Conservation (phyloP, 2,329 filamentous ascomycete species). For the Cladosporium cucumerinum region DNA sequence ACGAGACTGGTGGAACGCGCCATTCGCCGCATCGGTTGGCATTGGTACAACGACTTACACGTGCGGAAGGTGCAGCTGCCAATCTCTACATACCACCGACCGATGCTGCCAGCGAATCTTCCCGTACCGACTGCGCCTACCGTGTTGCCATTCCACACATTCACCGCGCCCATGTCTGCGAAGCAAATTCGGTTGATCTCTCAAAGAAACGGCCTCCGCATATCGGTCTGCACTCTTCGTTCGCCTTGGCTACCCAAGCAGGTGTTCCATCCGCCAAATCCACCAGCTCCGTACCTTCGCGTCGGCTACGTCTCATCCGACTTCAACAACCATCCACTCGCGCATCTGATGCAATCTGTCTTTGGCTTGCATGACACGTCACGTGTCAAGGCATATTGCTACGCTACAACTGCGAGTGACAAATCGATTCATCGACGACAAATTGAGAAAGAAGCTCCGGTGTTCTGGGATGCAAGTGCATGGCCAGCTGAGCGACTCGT, state of each 20-base stretch:
- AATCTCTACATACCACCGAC: conserved; percentile 63
- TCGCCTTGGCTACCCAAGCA: conserved; percentile 79
- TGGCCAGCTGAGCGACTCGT: conserved; percentile 85
- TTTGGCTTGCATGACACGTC: conserved; percentile 80
- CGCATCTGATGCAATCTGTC: conserved; percentile 97
- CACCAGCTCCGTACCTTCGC: conserved; percentile 78
- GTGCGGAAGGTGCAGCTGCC: conserved; percentile 57
- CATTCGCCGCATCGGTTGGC: conserved; percentile 71
- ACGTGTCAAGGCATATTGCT: conserved; percentile 83
- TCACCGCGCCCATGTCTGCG: conserved; percentile 88
- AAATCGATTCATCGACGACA: conserved; percentile 84
- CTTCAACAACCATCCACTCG: conserved; percentile 97
- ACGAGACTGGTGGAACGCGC: conserved; percentile 81
- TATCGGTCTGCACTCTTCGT: conserved; percentile 83
- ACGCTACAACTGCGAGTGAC: conserved; percentile 90
- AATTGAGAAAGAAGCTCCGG: conserved; percentile 87
- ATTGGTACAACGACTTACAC: conserved; percentile 84
- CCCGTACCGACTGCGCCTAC: conserved; percentile 85
- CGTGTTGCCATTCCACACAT: conserved; percentile 94
- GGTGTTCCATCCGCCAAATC: conserved; percentile 80
- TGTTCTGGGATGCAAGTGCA: conserved; percentile 81
- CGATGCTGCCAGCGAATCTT: conserved; percentile 68
- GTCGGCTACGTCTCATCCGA: conserved; percentile 97
- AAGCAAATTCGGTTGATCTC: conserved; percentile 92
- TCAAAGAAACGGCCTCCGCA: conserved; percentile 87